Base-by-base conservation (phyloP, 75 land plant species). In the Sequoia sempervirens region DNA sequence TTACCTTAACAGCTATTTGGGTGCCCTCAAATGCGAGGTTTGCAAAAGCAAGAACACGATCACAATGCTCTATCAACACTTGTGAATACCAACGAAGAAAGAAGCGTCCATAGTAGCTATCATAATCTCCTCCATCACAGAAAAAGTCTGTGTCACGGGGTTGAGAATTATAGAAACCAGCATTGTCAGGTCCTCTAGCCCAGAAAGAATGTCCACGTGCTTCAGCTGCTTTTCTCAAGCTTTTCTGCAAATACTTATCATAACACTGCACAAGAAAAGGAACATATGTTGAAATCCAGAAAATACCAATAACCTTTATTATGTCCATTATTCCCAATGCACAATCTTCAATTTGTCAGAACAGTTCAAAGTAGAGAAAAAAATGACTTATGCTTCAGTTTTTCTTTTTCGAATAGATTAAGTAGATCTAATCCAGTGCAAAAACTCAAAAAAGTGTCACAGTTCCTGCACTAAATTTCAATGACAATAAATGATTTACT, bases 71-170 rank as follows among this genome's bases (percentile, higher is more conserved):
- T 78, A 94, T 90, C 40, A 97, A 85, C 28, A 87, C 83, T 76
- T 93, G 90, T 46, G 96, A 85, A 86, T 97, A 97, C 99, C 99
- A 97, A 37, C 84, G 83, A 64, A 97, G 93, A 90, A 97, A 97
- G 85, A 97, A 97, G 30, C 95, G 98, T 13, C 99, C 99, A 86
- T 97, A 97, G 82, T 92, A 93, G 84, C 96, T 94, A 81, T 95
- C 93, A 87, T 93, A 97, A 82, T 94, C 99, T 80, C 99, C 99
- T 32, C 95, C 87, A 53, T 97, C 93, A 90, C 91, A 88, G 64
- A 95, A 96, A 85, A 97, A 97, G 5, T 91, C 94, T 28, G 98
- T 94, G 56, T 95, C 98, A 81, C 92, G 89, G 37, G 99, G 97
- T 85, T 81, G 83, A 38, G 93, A 93, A 82, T 94, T 95, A 83